Conservation (phyloP, 208 protist genomes). For the Porcisia hertigi region DNA sequence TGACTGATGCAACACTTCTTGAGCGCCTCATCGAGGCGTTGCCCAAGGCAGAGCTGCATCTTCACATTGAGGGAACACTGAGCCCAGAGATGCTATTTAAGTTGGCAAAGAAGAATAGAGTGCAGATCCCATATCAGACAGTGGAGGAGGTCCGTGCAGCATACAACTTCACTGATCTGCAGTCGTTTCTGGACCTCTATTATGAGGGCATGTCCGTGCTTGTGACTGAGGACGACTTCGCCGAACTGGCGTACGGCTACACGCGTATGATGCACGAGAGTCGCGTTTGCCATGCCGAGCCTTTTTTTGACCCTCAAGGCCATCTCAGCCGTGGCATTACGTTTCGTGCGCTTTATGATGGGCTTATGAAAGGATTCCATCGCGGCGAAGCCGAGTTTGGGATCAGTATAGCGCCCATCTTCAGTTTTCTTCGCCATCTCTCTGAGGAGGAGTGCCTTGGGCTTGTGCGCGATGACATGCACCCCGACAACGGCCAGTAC, state of each 20-base stretch:
- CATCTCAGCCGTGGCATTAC: slow-evolving; percentile 45
- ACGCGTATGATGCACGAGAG: slow-evolving; percentile 35
- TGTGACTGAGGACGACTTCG: slow-evolving; percentile 52
- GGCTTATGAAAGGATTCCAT: slow-evolving; percentile 36
- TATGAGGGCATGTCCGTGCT: slow-evolving; percentile 55
- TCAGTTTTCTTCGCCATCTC: slow-evolving; percentile 53
- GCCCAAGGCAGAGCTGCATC: slow-evolving; percentile 65
- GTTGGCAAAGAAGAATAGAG: slow-evolving; percentile 40
- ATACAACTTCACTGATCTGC: slow-evolving; percentile 55
- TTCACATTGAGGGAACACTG: slow-evolving; percentile 65
- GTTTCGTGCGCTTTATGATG: slow-evolving; percentile 46
- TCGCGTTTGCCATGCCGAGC: slow-evolving; percentile 44
- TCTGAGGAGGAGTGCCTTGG: slow-evolving; percentile 45
- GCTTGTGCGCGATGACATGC: slow-evolving; percentile 32
- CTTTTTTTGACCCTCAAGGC: slow-evolving; percentile 63
- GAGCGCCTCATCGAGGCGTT: slow-evolving; percentile 34
- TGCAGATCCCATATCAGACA: slow-evolving; percentile 38
- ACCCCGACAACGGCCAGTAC: slow-evolving; percentile 35
- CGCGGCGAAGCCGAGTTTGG: slow-evolving; percentile 41
- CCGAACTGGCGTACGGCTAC: slow-evolving; percentile 49
- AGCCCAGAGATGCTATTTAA: slow-evolving; percentile 57
- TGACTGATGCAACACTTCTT: slow-evolving; percentile 16
- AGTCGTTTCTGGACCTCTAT: slow-evolving; percentile 64
- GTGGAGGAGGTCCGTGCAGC: slow-evolving; percentile 43
- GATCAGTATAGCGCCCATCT: slow-evolving; percentile 39